Base-by-base conservation (phyloP, 768 basidiomycete species). In the Serendipita sp. region DNA sequence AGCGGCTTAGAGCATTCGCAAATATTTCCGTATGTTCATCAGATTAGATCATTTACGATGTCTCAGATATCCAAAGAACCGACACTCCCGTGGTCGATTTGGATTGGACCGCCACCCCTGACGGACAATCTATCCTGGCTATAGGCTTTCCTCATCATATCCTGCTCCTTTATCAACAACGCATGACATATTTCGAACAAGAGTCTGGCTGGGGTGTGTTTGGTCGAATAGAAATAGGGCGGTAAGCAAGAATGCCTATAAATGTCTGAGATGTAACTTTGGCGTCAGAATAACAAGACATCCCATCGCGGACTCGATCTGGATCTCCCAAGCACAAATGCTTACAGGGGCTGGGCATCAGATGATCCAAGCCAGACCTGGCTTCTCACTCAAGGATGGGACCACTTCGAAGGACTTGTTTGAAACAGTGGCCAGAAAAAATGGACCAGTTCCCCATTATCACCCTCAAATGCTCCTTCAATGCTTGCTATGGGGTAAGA, bases 401-500 rank as follows among this genome's bases (percentile, higher is more conserved):
- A 66, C 69, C 3, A 68, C 71, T 3, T 69, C 73, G 5, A 77
- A 79, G 68, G 83, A 83, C 68, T 76, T 95, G 15, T 89, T 95
- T 65, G 88, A 91, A 69, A 79, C 88, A 70, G 89, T 93, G 41
- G 89, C 88, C 3, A 75, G 84, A 65, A 79, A 83, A 58, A 93
- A 94, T 71, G 91, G 91, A 0, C 93, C 95, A 2, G 75, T 97
- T 41, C 82, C 84, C 16, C 90, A 96, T 73, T 93, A 90, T 72
- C 91, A 97, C 74, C 94, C 95, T 2, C 91, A 94, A 70, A 86
- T 95, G 80, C 72, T 98, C 16, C 75, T 93, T 11, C 94, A 97
- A 71, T 95, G 91, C 71, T 77, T 97, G 64, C 75, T 96, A 5
- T 95, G 92, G 93, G 87, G 94, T 94, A 69, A 65, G 83, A 72